Evolutionary conservation across 495 filamentous ascomycete species (phyloP).

Genomic region (Aspergillus panamensis): DNA sequence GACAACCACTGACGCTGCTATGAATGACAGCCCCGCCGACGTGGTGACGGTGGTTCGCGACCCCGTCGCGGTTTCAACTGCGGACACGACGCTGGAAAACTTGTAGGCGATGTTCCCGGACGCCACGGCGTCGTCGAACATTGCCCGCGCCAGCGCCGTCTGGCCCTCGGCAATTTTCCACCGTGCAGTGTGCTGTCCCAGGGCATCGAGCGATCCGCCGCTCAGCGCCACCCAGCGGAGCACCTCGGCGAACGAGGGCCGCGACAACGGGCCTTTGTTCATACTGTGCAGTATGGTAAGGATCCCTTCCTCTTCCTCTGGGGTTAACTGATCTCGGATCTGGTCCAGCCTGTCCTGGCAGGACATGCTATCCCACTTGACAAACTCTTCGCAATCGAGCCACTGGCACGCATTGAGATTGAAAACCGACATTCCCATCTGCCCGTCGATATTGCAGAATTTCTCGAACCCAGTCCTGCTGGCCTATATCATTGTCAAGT

Average conservation of each 20-base stretch:
- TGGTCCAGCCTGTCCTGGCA: conserved; percentile 22
- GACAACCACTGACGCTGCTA: conserved; percentile 18
- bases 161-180: conserved; percentile 32
- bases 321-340: conserved; percentile 21
- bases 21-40: neutral
- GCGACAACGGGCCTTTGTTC: conserved; percentile 24
- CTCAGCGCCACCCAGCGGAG: conserved; percentile 28
- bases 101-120: conserved; percentile 21
- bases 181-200: conserved; percentile 14
- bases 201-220: conserved; percentile 19
- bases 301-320: conserved; percentile 20
- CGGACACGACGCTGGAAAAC: conserved; percentile 25
- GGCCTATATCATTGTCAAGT: no score
- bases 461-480: conserved; percentile 16
- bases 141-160: conserved; percentile 24
- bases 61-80: conserved; percentile 18
- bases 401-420: conserved; percentile 21
- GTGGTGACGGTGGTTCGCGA: conserved; percentile 5
- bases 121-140: conserved; percentile 24
- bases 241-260: conserved; percentile 27
- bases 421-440: no score
- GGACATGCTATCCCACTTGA: conserved; percentile 23
- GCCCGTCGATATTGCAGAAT: conserved; percentile 29
- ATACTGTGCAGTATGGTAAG: conserved; percentile 22
- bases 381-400: conserved; percentile 19